phyloP scores from a whole-genome alignment of 805 yeast species.

The Pichia nakasei region DNA sequence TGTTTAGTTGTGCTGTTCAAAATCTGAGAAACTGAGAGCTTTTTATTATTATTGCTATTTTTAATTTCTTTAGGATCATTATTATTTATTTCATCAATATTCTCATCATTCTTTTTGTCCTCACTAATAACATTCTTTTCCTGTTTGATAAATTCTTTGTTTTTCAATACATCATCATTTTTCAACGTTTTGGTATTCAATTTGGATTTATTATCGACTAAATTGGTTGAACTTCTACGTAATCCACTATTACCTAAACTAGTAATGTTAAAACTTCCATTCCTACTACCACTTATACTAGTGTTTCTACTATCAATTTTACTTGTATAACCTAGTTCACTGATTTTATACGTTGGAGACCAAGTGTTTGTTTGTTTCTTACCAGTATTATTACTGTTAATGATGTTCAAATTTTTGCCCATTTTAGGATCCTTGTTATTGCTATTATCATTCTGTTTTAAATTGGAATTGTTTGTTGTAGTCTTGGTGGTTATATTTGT shows the following conservation, averaged over 20 bases:
- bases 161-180: neutral
- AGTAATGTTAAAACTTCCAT: neutral
- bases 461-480: neutral
- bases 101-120: neutral
- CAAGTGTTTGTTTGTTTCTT: no score
- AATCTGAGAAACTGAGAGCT: neutral
- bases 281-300: neutral
- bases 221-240: neutral
- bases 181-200: neutral
- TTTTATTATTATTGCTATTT: neutral
- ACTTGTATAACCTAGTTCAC: neutral
- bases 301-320: neutral
- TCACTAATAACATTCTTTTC: neutral
- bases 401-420: no score
- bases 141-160: neutral
- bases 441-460: neutral
- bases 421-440: neutral
- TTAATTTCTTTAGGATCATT: neutral
- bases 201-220: no score
- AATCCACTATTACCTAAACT: neutral
- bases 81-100: neutral
- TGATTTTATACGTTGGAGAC: neutral
- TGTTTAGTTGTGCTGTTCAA: neutral
- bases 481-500: neutral
- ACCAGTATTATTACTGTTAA: neutral